Evolutionary conservation across 306 rosid species (phyloP), one percentile per base, ranked within the genome.

Genomic region (Delonix regia): DNA sequence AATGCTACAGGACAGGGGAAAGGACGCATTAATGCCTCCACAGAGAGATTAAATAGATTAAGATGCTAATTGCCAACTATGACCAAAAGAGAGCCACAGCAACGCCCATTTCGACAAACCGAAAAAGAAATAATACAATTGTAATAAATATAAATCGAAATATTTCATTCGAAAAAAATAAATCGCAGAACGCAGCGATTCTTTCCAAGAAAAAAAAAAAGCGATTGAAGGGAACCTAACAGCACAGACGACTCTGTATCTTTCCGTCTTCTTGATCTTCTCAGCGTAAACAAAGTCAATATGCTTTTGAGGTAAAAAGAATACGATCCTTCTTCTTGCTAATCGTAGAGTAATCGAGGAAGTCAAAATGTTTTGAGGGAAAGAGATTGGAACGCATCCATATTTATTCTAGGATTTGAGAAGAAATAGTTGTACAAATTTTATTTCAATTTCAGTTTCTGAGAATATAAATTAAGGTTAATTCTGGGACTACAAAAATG

Each of bases 251-350:
- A 34, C 1, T 70, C 15, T 71, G 49, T 75, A 82, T 82, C 30
- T 47, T 61, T 56, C 78, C 21, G 41, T 27, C 57, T 27, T 15
- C 47, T 38, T 22, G 73, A 75, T 71, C 73, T 25, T 79, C 78
- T 27, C 12, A 39, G 52, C 7, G 44, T 30, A 76, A 33, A 41
- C 69, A 75, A 81, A 34, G 47, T 39, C 14, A 69, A 49, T 16
- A 15, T 21, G 18, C 25, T 34, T 13, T 48, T 18, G 14, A 11
- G 9, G 49, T 1, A 16, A 14, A n/a, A 10, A 27, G 34, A 57
- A 25, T 4, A 13, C 34, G 12, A 57, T 25, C 64, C 19, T 6
- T 13, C 64, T 56, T 56, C 7, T 57, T 24, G 62, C 25, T 25
- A 4, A 25, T 27, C 7, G 5, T 36, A 11, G 10, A 57, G 64